These are phyloP conservation scores for Cymbopogon flexuosus DNA, from an alignment of 202 grass and related monocot genomes.

Conservation along the genomic window DNA sequence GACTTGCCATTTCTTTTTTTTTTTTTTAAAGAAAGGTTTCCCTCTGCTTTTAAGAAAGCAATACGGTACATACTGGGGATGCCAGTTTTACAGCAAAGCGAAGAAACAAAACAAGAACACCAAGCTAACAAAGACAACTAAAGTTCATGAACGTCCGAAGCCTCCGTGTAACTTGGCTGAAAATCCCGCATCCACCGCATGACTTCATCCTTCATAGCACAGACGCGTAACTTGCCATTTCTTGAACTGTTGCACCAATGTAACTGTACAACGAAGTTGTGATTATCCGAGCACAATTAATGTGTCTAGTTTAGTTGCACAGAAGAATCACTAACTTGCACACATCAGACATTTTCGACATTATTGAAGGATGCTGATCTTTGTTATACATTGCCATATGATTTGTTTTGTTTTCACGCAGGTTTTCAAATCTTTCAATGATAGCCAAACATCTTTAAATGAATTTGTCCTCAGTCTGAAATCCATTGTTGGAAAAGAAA, in stretches of 20 bases:
- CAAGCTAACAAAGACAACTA: too few relatives aligned
- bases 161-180: too few relatives aligned
- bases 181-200: too few relatives aligned
- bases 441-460: slow-evolving; percentile 52
- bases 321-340: slow-evolving; percentile 2
- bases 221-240: neutral
- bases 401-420: slow-evolving; percentile 40
- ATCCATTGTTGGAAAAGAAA: slow-evolving; percentile 53
- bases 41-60: too few relatives aligned
- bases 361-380: neutral
- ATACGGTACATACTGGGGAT: too few relatives aligned
- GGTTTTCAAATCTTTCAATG: slow-evolving; percentile 60
- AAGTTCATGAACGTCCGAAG: too few relatives aligned
- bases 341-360: neutral
- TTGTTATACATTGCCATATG: slow-evolving; percentile 11
- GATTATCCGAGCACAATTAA: slow-evolving; percentile 1
- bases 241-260: neutral
- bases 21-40: too few relatives aligned
- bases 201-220: too few relatives aligned
- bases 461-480: slow-evolving; percentile 68
- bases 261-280: neutral
- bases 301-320: slow-evolving; percentile 23
- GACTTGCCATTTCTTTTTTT: neutral
- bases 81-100: too few relatives aligned
- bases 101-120: too few relatives aligned